Evolutionary conservation across 371 early-diverging fungal species (phyloP).

Genomic region (Actinomortierella ambigua): DNA sequence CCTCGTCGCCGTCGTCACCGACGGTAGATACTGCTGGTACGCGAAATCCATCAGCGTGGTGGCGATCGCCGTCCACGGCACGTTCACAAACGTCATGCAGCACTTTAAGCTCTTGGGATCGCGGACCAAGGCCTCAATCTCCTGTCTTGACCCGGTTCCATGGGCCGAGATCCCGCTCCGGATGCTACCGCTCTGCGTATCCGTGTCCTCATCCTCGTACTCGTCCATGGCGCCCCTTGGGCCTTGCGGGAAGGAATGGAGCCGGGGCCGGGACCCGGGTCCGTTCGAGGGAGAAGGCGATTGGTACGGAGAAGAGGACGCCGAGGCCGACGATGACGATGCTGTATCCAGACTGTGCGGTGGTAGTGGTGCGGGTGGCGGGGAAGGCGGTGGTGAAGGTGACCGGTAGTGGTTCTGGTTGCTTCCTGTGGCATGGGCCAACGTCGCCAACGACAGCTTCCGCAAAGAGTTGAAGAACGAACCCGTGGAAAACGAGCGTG

Average conservation of each 20-base stretch:
- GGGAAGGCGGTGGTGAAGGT: constrained; percentile 4
- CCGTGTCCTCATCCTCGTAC: constrained; percentile 3
- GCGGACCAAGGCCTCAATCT: constrained; percentile 47
- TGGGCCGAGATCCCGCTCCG: constrained; percentile 10
- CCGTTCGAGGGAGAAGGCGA: no score
- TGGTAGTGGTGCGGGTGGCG: constrained; percentile 4
- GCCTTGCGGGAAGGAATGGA: not conserved
- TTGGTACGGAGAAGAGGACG: no score
- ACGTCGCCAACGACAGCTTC: constrained; percentile 39
- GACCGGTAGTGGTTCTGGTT: not conserved
- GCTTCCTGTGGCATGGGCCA: constrained; percentile 24
- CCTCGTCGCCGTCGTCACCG: no score
- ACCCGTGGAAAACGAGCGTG: constrained; percentile 26
- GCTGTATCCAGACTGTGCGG: no score
- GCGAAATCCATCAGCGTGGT: constrained; percentile 34
- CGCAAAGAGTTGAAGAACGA: constrained; percentile 50
- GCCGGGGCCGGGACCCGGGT: no score
- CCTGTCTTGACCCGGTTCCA: constrained; percentile 49
- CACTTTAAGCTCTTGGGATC: constrained; percentile 62
- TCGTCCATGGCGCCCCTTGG: constrained; percentile 25
- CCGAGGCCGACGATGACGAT: no score
- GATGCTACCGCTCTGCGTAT: constrained; percentile 23
- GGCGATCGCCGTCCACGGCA: constrained; percentile 75
- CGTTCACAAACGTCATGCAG: constrained; percentile 84
- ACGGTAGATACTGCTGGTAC: constrained; percentile 6